Evolutionary conservation across 169 alveolate genomes (phyloP), one percentile per base, ranked within the genome.

Genomic region (Theileria sp.): DNA sequence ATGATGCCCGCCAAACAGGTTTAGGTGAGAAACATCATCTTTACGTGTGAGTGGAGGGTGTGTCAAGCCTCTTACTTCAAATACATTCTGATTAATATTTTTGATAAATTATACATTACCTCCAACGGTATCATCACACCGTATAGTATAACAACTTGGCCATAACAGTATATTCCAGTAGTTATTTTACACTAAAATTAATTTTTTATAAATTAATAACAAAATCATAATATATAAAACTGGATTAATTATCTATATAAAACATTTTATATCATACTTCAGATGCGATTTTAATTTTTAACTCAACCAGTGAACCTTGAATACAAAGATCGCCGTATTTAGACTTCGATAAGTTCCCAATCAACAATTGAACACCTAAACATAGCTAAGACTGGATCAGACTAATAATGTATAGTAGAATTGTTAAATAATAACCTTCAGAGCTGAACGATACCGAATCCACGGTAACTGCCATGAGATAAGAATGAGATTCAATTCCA

Each of bases 301-400:
- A 26, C 58, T 89, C 88, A 38, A 77, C 86, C 25, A 88, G 34
- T n/a, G 79, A 64, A 30, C 94, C 94, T 64, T 89, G 91, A 23
- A 89, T 58, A n/a, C 85, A 88, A 15, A 89, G 73, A 19, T 86
- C 94, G 0, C 94, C 94, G 30, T 89, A 85, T 65, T 87, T 86
- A 66, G 86, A 77, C 12, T 81, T 50, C 10, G 92, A 89, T 15
- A 89, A n/a, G 38, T 74, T 81, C 17, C 94, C 94, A 38, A 89
- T 78, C 49, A 89, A 60, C 34, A 78, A 72, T 49, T 89, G 94
- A 21, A 80, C 89, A 13, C 71, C 91, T 10, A 80, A 79, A 73
- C 77, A 70, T 54, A 80, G 8, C 12, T 36, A 13, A 10, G 8
- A 32, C 25, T 44, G 1, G 8, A 10, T 13, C 54, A 7, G 4